phyloP scores from a whole-genome alignment of 441 rosid genomes.

The Cnidoscolus chayamansa region DNA sequence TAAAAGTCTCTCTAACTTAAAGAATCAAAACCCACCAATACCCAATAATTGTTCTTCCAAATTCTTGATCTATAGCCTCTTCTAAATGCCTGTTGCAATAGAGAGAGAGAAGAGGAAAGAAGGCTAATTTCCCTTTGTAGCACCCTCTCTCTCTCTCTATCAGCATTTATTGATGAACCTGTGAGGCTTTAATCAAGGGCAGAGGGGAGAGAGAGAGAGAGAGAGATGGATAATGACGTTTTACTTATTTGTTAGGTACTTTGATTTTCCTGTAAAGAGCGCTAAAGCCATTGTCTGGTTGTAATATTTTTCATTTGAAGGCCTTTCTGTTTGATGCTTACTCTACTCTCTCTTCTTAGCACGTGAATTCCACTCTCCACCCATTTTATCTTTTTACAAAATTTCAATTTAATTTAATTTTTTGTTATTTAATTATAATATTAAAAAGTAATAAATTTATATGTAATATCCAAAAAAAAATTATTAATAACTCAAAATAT shows the following conservation, averaged over 20 bases:
- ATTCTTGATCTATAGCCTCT: slow-evolving; percentile 1
- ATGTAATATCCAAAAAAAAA: no score
- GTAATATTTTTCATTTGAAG: no score
- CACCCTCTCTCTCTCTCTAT: neutral
- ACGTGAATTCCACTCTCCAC: no score
- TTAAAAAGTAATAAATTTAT: no score
- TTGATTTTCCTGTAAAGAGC: no score
- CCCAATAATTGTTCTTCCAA: slow-evolving; percentile 29
- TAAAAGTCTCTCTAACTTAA: neutral
- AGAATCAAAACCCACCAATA: slow-evolving; percentile 28
- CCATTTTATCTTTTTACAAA: no score
- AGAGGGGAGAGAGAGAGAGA: neutral
- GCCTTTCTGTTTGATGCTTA: no score
- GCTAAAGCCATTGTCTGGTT: no score
- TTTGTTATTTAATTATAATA: no score
- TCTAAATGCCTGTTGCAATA: neutral
- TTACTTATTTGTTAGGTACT: neutral
- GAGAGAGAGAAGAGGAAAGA: neutral
- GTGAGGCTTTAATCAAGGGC: neutral
- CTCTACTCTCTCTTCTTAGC: no score
- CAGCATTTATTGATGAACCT: neutral
- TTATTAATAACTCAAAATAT: no score
- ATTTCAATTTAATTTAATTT: no score
- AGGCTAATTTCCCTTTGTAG: neutral
- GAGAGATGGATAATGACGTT: neutral